Evolutionary conservation across 495 filamentous ascomycete genomes (phyloP).

Genomic region (Penicillium subrubescens): DNA sequence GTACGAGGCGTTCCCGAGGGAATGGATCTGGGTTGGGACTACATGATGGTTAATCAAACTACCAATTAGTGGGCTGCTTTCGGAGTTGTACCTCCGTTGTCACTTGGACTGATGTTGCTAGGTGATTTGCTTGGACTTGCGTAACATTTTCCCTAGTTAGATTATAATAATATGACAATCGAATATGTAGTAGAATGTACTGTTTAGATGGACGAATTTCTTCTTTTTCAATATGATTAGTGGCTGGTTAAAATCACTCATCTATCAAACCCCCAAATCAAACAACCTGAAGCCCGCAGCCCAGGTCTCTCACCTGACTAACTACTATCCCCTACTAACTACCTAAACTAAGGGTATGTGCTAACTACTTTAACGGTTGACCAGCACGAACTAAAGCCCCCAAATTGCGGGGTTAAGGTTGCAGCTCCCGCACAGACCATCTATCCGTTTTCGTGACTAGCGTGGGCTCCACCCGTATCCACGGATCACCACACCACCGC

Average conservation of each 20-base stretch:
- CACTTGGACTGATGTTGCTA: not conserved
- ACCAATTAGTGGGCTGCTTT: not conserved
- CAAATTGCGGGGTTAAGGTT: slow-evolving; percentile 37
- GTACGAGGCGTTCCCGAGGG: slow-evolving; percentile 5
- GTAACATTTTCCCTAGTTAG: not conserved
- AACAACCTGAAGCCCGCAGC: no score
- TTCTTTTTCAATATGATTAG: not conserved
- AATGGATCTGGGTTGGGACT: not conserved
- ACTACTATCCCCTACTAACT: no score
- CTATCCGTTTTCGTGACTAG: slow-evolving; percentile 8
- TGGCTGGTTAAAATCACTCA: not conserved
- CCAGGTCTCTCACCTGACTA: no score
- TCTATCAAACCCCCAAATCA: not conserved
- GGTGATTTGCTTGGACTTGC: not conserved
- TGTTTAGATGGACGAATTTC: not conserved
- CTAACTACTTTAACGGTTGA: no score
- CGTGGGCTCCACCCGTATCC: not conserved
- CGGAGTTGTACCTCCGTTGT: not conserved
- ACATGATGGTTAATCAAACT: not conserved
- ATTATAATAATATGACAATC: not conserved
- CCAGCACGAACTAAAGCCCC: not conserved
- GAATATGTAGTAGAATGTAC: not conserved
- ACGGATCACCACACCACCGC: not conserved
- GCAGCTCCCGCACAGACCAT: slow-evolving; percentile 30
- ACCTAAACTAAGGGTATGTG: no score